A percentile compares a stretch with the other conserved stretches of the same genome.
Evolutionary conservation across 176 grass and related monocot species (phyloP).

Genomic region (Avena insularis): DNA sequence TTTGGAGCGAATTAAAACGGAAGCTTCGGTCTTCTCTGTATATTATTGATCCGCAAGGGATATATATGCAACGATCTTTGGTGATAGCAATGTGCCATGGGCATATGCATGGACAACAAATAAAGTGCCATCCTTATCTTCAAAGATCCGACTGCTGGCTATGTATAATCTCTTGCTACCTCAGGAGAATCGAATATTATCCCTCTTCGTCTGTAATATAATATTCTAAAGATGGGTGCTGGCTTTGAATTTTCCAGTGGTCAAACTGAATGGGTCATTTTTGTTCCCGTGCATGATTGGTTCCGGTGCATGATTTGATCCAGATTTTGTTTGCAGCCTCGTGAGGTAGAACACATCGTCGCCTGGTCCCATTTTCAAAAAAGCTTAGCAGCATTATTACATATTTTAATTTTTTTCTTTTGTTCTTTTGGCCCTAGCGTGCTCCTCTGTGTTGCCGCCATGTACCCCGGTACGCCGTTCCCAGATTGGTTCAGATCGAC

Average conservation of each 20-base stretch:
- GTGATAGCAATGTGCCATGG: slow-evolving; percentile 8
- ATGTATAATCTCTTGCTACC: background rate
- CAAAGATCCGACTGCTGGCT: background rate
- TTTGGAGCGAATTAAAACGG: background rate
- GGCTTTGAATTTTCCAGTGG: background rate
- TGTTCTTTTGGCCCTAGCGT: too few relatives aligned
- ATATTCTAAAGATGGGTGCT: slow-evolving; percentile 15
- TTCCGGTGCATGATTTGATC: slow-evolving; percentile 1
- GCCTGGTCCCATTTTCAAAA: background rate
- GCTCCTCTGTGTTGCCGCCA: too few relatives aligned
- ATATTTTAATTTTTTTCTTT: too few relatives aligned
- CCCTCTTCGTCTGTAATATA: background rate
- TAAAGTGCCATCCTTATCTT: slow-evolving; percentile 25
- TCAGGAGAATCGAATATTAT: background rate
- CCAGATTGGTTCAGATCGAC: too few relatives aligned
- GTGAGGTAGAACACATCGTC: background rate
- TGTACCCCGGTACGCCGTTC: too few relatives aligned
- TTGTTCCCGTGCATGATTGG: background rate
- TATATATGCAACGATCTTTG: background rate
- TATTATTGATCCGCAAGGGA: background rate
- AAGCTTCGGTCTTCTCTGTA: slow-evolving; percentile 12
- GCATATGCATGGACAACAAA: slow-evolving; percentile 19
- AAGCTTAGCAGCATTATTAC: background rate
- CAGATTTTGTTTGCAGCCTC: background rate
- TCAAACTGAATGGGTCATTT: background rate